Conservation (phyloP, 768 basidiomycete species). For the Suillus clintonianus region DNA sequence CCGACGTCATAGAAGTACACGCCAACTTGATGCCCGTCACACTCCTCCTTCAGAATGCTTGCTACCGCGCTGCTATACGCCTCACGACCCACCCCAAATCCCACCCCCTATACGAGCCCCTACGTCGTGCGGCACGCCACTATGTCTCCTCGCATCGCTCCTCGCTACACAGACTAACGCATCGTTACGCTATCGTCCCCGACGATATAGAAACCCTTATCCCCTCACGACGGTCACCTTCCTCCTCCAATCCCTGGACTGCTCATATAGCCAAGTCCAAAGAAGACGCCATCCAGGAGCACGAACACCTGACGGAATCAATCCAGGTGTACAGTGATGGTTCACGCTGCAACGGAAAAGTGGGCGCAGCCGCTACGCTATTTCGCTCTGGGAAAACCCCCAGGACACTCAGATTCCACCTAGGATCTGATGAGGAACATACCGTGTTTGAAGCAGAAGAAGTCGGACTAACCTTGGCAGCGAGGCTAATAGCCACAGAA, state of each 20-base stretch:
- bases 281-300: neutral
- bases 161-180: neutral
- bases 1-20: rapidly evolving
- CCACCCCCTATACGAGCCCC: neutral
- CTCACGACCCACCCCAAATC: neutral
- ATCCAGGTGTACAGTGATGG: slow-evolving; percentile 19
- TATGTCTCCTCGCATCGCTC: neutral
- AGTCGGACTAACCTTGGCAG: slow-evolving; percentile 9
- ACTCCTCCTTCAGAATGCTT: neutral
- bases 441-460: slow-evolving; percentile 20
- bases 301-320: rapidly evolving
- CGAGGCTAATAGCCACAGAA: slow-evolving; percentile 4
- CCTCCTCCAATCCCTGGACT: neutral
- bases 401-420: neutral
- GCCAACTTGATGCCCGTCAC: neutral
- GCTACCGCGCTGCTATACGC: rapidly evolving
- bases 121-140: neutral
- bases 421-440: slow-evolving; percentile 8
- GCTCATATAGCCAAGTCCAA: neutral
- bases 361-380: slow-evolving; percentile 13
- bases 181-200: neutral
- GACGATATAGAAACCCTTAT: neutral
- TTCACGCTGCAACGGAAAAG: neutral
- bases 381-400: neutral
- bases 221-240: rapidly evolving